Base-by-base conservation (phyloP, 1,284 basidiomycete genomes). In the Boletus albobrunnescens region DNA sequence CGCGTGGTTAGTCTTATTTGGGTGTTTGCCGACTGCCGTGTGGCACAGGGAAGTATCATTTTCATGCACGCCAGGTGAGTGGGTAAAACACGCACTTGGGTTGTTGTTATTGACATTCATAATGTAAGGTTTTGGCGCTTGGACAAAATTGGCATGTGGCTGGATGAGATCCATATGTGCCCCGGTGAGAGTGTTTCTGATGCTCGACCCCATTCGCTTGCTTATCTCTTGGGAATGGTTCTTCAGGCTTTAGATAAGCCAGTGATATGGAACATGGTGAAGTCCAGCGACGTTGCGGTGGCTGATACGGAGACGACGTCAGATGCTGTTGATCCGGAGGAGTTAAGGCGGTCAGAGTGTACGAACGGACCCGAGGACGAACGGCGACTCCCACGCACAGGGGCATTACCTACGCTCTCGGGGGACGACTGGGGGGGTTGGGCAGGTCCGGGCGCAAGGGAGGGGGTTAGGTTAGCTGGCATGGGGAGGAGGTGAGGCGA, bases 121-220 rank as follows among this genome's bases (percentile, higher is more conserved):
- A 17, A 46, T 40, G 22, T 56, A 86, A 87, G 87, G 13, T 83
- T 81, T 54, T 90, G 87, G 88, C 72, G 86, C 24, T 73, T 90
- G 63, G 59, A 90, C 65, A 89, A 90, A 67, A 76, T 88, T 46
- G 87, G 86, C 4, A 67, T 81, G 57, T 70, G 80, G 9, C 67
- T 90, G 23, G 81, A 87, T 41, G 79, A 87, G 44, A 88, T 90
- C 24, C 87, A 91, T 41, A 12, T 53, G 85, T 88, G 27, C 82
- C 84, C 19, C 78, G 80, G 65, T 88, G 84, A 84, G 61, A 60
- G 81, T 68, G 36, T 37, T 14, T 24, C 30, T 16, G 9, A 6
- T 36, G n/a, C n/a, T n/a, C n/a, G n/a, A n/a, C n/a, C 13, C 44
- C 13, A 27, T 17, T 36, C 17, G 44, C 17, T 39, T 47, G 32